Evolutionary conservation across 257 asterid genomes (phyloP), one percentile per base, ranked within the genome.

Genomic region (Mentha longifolia): DNA sequence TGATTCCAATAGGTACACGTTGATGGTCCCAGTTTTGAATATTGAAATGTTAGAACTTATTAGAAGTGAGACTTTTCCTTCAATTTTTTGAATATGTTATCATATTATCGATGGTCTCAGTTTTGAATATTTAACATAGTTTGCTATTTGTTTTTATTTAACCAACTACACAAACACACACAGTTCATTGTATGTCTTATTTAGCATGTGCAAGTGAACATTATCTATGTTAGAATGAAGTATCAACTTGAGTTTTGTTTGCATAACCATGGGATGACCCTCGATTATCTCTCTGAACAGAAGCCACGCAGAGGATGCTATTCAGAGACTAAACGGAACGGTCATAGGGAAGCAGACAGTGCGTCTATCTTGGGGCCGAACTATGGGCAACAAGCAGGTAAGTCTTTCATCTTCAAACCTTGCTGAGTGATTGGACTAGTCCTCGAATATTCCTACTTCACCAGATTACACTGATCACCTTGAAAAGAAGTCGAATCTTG

Each of bases 351-450:
- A 87, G 85, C 92, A 87, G 81, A 85, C 91, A 35, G 96, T 89
- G 71, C 93, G 96, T 62, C 96, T 89, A 56, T 89, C 96, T 64
- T 89, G 93, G 93, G 96, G 96, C 35, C 85, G 91, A 35, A 89
- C 80, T 78, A 83, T 86, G 80, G 87, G 89, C 59, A 80, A 86
- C 81, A 89, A 80, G 82, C 92, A 89, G 88, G 96, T 87, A 80
- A 10, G 19, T 59, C 41, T 56, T 52, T 55, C 51, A 50, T 41
- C 59, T 54, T 61, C 19, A 42, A 22, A 25, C 11, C 22, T 55
- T 54, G 57, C 31, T 54, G 22, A 31, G 64, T 69, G 62, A 71
- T 39, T 46, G 43, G 25, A 52, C 43, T 22, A 22, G 25, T 70
- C 49, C 67, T 25, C 31, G 42, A 15, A 55, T 59, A 30, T 58